phyloP scores from a whole-genome alignment of 306 rosid species.

The Trifolium dubium region DNA sequence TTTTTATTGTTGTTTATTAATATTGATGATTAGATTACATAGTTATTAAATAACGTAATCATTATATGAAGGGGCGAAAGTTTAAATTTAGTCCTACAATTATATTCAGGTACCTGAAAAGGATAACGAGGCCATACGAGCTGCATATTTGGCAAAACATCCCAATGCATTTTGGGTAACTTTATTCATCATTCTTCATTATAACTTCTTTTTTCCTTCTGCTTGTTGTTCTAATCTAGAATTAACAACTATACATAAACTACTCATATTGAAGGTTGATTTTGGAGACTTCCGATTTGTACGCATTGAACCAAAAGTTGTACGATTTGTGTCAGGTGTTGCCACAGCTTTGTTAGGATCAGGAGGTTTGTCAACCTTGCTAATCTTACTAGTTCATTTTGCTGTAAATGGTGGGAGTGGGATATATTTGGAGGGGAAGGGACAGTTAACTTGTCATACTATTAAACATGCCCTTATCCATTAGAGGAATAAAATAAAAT shows the following conservation, averaged over 20 bases:
- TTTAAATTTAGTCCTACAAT: conserved; percentile 32
- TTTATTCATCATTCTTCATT: conserved; percentile 41
- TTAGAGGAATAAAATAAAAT: background rate
- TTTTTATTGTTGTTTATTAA: conserved; percentile 17
- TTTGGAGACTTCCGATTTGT: conserved; percentile 93
- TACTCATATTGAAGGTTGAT: conserved; percentile 78
- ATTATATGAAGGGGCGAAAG: conserved; percentile 26
- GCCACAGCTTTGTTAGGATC: conserved; percentile 93
- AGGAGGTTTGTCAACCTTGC: conserved; percentile 76
- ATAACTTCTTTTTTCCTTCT: conserved; percentile 25
- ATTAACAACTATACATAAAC: conserved; percentile 31
- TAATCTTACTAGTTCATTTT: conserved; percentile 27
- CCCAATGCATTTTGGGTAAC: conserved; percentile 96
- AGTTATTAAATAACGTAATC: conserved; percentile 31
- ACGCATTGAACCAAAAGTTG: conserved; percentile 80
- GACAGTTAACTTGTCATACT: background rate
- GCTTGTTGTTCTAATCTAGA: conserved; percentile 3
- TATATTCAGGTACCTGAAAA: conserved; percentile 70
- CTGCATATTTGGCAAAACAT: conserved; percentile 84
- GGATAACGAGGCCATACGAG: conserved; percentile 66
- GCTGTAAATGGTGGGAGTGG: conserved; percentile 5
- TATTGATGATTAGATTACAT: background rate
- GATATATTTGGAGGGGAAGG: conserved; percentile 15
- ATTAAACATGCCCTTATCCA: background rate
- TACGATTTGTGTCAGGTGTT: conserved; percentile 83